A percentile compares a stretch with the other conserved stretches of the same genome.
Conservation (phyloP, 768 basidiomycete species). For the Leucocoprinus birnbaumii region DNA sequence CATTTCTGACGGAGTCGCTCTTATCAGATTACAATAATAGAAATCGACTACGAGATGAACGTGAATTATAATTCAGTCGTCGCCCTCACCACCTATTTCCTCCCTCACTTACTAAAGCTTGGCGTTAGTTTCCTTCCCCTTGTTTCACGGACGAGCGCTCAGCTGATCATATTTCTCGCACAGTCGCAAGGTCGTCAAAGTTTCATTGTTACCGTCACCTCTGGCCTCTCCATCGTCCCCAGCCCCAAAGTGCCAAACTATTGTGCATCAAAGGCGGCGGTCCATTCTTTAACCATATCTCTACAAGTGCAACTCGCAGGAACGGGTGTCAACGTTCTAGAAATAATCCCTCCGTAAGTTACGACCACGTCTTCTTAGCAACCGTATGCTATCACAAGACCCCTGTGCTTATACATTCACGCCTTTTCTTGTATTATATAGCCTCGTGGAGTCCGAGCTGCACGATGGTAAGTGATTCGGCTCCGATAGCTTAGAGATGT, state of each 20-base stretch:
- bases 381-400: conserved; percentile 4
- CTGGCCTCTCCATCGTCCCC: conserved; percentile 47
- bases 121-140: conserved; percentile 33
- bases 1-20: background rate
- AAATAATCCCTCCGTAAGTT: conserved; percentile 57
- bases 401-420: background rate
- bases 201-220: conserved; percentile 50
- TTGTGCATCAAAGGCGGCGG: conserved; percentile 54
- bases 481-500: background rate
- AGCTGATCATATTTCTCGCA: background rate
- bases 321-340: conserved; percentile 51
- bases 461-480: conserved; percentile 46
- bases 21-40: conserved; percentile 22
- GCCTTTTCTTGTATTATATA: conserved; percentile 17
- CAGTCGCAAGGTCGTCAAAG: conserved; percentile 44
- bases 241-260: conserved; percentile 43
- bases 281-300: conserved; percentile 49
- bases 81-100: conserved; percentile 41
- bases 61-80: conserved; percentile 53
- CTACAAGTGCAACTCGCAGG: conserved; percentile 43
- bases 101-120: conserved; percentile 53
- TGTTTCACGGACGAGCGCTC: background rate
- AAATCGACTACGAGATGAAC: conserved; percentile 42
- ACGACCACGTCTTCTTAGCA: background rate
- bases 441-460: conserved; percentile 59